These are phyloP conservation scores for Phanerochaete sordida DNA, from an alignment of 768 basidiomycete species.

Conservation along the genomic window DNA sequence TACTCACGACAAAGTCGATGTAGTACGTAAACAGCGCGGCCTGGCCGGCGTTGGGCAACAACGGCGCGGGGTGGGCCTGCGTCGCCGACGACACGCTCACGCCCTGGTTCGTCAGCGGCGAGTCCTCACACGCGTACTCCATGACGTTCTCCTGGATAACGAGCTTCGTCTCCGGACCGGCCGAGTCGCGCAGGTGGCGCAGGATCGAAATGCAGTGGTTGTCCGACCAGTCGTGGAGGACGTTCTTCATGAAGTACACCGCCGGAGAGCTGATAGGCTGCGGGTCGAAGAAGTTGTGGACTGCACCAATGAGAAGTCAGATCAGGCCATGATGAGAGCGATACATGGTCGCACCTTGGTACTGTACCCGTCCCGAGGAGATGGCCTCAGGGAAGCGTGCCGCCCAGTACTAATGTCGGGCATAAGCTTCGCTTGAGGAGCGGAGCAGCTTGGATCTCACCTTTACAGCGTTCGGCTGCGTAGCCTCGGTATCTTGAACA, in stretches of 20 bases:
- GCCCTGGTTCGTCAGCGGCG: not conserved
- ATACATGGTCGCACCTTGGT: constrained; percentile 1
- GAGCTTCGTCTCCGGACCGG: constrained; percentile 23
- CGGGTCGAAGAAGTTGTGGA: constrained; percentile 24
- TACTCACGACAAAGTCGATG: constrained; percentile 21
- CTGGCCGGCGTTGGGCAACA: constrained; percentile 10
- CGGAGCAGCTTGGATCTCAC: constrained; percentile 4
- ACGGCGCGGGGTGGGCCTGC: constrained; percentile 17
- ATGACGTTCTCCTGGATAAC: constrained; percentile 23
- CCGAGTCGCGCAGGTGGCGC: constrained; percentile 20
- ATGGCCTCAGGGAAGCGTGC: constrained; percentile 6
- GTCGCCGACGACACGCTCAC: constrained; percentile 22
- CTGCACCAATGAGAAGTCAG: constrained; percentile 7
- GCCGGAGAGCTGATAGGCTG: constrained; percentile 25
- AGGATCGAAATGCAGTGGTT: constrained; percentile 23
- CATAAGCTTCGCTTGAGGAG: not conserved
- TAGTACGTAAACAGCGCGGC: constrained; percentile 15
- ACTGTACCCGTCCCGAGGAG: not conserved
- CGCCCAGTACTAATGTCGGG: constrained; percentile 7
- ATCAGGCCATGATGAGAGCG: not conserved
- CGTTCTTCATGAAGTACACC: constrained; percentile 24
- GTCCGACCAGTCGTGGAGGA: constrained; percentile 34
- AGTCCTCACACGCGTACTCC: constrained; percentile 17
- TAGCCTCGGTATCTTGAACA: constrained; percentile 21
- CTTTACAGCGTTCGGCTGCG: constrained; percentile 23